Evolutionary conservation across 495 filamentous ascomycete species (phyloP), one percentile per base, ranked within the genome.

Genomic region (Podospora tetraspora): DNA sequence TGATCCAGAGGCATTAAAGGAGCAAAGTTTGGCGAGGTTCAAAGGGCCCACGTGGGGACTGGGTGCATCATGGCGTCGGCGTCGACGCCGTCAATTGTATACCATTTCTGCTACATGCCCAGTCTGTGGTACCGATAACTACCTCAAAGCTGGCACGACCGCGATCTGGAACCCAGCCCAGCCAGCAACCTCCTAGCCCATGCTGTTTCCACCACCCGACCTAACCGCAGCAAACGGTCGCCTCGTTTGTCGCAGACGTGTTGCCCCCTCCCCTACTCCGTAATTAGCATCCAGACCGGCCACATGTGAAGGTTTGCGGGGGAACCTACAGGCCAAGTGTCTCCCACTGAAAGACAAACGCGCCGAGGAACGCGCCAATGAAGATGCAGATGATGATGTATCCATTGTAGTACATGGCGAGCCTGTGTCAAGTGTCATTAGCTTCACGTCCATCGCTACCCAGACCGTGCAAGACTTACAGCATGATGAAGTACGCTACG

Each of bases 401-500:
- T 0, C 84, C 88, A 66, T 90, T 90, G 77, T 86, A 91, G 60
- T 88, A 90, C 87, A 89, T 89, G 12, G 87, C 77, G 19, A 79
- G 73, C 57, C 73, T 75, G 37, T 19, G 24, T 21, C 16, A n/a
- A n/a, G 13, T 29, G 27, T 0, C 34, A 34, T 23, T n/a, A 9
- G 58, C 6, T 30, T 8, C 25, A 1, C 22, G 23, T 22, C 57
- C 30, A n/a, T 12, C 1, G 32, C 9, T 22, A 24, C 16, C 37
- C 10, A 22, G 56, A 0, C 27, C 6, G 30, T 1, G 11, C 11
- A 32, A 10, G 30, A 68, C 71, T 11, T 24, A 76, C 64, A 92
- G 74, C 89, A 92, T 91, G 66, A 91, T 76, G 72, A 91, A 85
- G 72, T 92, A 93, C 19, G 88, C 89, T 5, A 89, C 83, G 0